Evolutionary conservation across 1,284 basidiomycete species (phyloP), one percentile per base, ranked within the genome.

Genomic region (Phellopilus nigrolimitatus): DNA sequence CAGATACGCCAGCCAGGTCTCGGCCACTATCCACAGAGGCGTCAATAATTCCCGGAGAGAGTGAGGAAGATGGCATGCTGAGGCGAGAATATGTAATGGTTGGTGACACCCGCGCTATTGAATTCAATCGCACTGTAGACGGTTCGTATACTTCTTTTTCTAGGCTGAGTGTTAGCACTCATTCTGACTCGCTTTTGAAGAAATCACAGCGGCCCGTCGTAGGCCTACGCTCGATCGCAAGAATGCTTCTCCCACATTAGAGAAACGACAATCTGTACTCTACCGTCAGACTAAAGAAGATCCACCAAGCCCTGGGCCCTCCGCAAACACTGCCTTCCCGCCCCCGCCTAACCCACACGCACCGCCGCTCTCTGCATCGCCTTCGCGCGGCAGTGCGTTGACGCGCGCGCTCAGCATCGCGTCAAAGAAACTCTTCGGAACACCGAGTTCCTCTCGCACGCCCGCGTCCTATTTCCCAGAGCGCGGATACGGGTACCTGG

Each of bases 371-470:
- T 82, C 82, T 0, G 82, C 81, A 1, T 84, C 84, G 1, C 83
- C 84, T 0, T 80, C 73, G 78, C 15, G 73, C 75, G 4, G 78
- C 75, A 90, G 88, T 53, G 86, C 89, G 0, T 76, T 94, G 3
- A 88, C 91, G 45, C 82, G 92, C 8, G 95, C 92, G 0, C 73
- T 97, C 45, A 93, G 80, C 58, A 76, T 91, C 36, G 94, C 94
- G 0, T 88, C 89, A n/a, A 88, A 93, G 66, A 93, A 91, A 61
- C 73, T 97, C 3, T 94, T 95, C 60, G 91, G 92, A 1, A 74
- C 79, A 60, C 64, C 57, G 58, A 62, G 65, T 8, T 68, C 70
- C 33, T 65, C 65, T 25, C 68, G 64, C 43, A 57, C 64, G 1
- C 71, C 60, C 17, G 53, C 61, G 10, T 34, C 43, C 19, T 60